Base-by-base conservation (phyloP, 495 filamentous ascomycete species). In the Hamigera avellanea region DNA sequence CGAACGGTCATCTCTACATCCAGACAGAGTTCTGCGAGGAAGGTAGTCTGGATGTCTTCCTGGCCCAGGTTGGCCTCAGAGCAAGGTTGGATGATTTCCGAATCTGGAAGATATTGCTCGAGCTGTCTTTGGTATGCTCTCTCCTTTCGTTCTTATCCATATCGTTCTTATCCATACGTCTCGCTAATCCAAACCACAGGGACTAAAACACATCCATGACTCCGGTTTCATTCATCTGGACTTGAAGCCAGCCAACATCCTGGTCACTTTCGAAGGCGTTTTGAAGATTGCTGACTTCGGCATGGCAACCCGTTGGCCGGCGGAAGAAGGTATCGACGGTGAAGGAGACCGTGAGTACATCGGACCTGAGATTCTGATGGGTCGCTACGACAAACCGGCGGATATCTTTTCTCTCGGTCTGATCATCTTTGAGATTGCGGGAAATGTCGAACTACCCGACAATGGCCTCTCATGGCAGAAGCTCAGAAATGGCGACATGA, bases 281-380 rank as follows among this genome's bases (percentile, higher is more conserved):
- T 62, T 98, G 27, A 98, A 96, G 59, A 93, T 98, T 48, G 89
- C 76, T 30, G 91, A 98, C 60, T 98, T 98, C 55, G 91, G 91
- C 27, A 76, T 96, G 72, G 87, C 91, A 28, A 74, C 77, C n/a
- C 45, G 60, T 12, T 85, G 80, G 76, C 87, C 89, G 1, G 81
- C 78, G 6, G 69, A 78, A 34, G 61, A 72, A 16, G 76, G 75
- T 16, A 78, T 93, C 26, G 91, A 98, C 37, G 77, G 82, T 19
- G 91, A 98, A 60, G 91, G 91, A 13, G 91, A 98, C 49, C 83
- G 91, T 31, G 84, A 91, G 50, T 98, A 98, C 52, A 86, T 98
- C 48, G 87, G 81, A 6, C 87, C 88, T 0, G 91, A 98, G 52
- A 82, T 94, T 32, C 70, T 98, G 9, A 70, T 67, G 49, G 87